Evolutionary conservation across 768 basidiomycete species (phyloP), one percentile per base, ranked within the genome.

Genomic region (Tubosaeta sp.): DNA sequence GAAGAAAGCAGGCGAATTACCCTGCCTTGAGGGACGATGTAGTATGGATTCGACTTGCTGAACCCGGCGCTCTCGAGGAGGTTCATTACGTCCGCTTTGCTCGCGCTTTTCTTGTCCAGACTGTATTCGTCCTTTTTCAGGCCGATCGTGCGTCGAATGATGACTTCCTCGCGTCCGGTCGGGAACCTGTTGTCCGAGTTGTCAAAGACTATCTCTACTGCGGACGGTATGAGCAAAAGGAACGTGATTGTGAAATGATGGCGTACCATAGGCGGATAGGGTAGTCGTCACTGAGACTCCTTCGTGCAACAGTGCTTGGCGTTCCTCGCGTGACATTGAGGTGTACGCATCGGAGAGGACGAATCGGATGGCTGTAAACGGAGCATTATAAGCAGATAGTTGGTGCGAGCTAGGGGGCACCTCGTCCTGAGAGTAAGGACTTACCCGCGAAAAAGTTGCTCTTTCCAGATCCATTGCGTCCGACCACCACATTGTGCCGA

Each of bases 71-170:
- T 90, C 68, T 98, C 97, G 43, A 99, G 80, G 25, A 98, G 76
- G 63, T 92, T 95, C 91, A 97, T 95, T 17, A 99, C 91, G 63
- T 99, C 97, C 4, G 94, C 95, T 69, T 97, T 97, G 69, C 84
- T 89, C 0, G 89, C 88, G 56, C 88, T 92, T 75, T 97, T 98
- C 75, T 88, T 88, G 71, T 99, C 95, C 27, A 98, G 76, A 57
- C 89, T 91, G 72, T 98, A 99, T 73, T 98, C 97, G 65, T 98
- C 97, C 73, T 98, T 99, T 78, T 99, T 98, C 39, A 94, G 68
- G 46, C 97, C 97, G 51, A 99, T 97, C 2, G 97, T 98, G 29
- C 97, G 82, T 12, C 97, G 82, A 5, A 99, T 77, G 29, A 90
- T 82, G 41, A 97, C 82, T 56, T 94, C 91, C 1, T 91, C 85